These are phyloP conservation scores for Nicotiana tomentosiformis DNA, from an alignment of 257 asterid species.

Conservation along the genomic window DNA sequence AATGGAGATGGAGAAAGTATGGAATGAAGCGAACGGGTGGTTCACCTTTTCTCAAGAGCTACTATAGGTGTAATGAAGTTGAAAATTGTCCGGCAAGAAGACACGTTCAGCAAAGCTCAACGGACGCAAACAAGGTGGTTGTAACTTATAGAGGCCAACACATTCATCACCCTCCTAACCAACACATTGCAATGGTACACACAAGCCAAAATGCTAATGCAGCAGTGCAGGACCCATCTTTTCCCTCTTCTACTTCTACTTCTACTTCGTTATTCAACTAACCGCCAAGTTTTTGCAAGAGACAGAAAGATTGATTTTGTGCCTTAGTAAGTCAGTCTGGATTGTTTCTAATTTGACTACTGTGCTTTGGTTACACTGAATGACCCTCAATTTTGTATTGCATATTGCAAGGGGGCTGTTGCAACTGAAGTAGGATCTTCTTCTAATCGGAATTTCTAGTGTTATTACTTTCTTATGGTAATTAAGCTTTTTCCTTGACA, in stretches of 20 bases:
- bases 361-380: background rate
- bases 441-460: background rate
- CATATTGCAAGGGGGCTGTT: background rate
- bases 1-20: constrained; percentile 13
- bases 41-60: constrained; percentile 5
- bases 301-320: background rate
- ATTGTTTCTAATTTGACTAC: background rate
- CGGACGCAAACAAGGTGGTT: constrained; percentile 3
- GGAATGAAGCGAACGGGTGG: constrained; percentile 6
- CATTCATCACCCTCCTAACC: background rate
- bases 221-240: background rate
- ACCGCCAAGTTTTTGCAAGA: background rate
- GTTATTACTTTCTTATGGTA: background rate
- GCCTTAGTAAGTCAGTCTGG: background rate
- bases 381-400: no score
- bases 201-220: background rate
- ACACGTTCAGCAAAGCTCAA: constrained; percentile 10
- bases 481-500: background rate
- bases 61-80: constrained; percentile 6
- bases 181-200: background rate
- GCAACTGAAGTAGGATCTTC: background rate
- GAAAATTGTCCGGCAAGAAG: constrained; percentile 11
- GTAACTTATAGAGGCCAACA: constrained; percentile 9
- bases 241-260: constrained; percentile 8
- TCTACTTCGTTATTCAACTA: background rate